Evolutionary conservation across 768 basidiomycete species (phyloP).

Genomic region (Suillus brevipes): DNA sequence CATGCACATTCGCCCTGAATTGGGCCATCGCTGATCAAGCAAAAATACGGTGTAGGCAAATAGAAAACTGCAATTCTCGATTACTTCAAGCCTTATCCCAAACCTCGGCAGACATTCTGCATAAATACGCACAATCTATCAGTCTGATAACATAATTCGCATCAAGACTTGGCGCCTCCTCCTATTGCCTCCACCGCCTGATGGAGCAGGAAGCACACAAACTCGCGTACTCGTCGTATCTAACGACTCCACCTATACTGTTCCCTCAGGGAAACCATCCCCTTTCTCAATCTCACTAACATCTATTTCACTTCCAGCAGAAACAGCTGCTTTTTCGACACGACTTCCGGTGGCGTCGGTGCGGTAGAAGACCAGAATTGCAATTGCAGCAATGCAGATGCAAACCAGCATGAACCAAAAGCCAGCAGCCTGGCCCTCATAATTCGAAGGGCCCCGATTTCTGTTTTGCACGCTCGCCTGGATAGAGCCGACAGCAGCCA

Average conservation of each 20-base stretch:
- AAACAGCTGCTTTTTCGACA: no score
- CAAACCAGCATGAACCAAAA: conserved; percentile 40
- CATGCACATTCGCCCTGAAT: no score
- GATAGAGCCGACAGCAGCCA: conserved; percentile 35
- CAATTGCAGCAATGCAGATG: conserved; percentile 21
- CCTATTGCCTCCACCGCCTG: not conserved
- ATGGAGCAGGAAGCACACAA: not conserved
- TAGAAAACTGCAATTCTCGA: not conserved
- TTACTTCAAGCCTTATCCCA: not conserved
- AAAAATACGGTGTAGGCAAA: not conserved
- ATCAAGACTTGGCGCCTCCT: not conserved
- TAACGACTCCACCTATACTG: not conserved
- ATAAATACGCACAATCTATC: not conserved
- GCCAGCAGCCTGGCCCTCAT: conserved; percentile 39
- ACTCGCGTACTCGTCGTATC: not conserved
- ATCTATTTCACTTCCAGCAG: not conserved
- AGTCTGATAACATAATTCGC: not conserved
- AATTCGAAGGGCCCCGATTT: conserved; percentile 18
- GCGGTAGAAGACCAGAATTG: not conserved
- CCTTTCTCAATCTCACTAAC: not conserved
- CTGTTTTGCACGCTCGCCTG: conserved; percentile 20
- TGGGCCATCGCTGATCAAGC: not conserved
- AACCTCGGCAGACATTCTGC: not conserved
- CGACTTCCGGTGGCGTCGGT: not conserved
- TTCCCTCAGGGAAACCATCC: not conserved